These are phyloP conservation scores for Plasmopara muralis DNA, from an alignment of 352 stramenopile species.

Conservation along the genomic window DNA sequence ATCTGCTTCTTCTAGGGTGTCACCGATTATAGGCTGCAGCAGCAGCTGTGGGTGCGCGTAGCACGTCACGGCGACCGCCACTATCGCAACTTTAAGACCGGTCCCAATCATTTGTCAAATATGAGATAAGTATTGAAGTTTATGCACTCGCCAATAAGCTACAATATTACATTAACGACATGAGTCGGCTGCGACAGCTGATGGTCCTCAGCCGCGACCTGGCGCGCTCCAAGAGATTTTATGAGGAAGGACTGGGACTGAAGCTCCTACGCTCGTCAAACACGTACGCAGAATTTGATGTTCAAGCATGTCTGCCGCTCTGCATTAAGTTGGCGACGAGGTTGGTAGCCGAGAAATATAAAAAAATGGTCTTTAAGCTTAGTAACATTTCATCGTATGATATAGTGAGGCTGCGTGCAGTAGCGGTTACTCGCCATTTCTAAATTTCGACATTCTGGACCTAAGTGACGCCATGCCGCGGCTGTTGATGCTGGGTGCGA, in stretches of 20 bases:
- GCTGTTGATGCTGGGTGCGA: constrained; percentile 80
- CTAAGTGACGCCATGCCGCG: constrained; percentile 82
- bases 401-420: constrained; percentile 72
- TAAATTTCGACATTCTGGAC: constrained; percentile 89
- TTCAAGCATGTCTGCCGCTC: constrained; percentile 47
- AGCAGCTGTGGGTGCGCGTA: constrained; percentile 48
- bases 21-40: constrained; percentile 26
- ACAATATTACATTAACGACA: constrained; percentile 1
- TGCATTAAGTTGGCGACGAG: constrained; percentile 80
- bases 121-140: background rate
- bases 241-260: constrained; percentile 74
- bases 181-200: constrained; percentile 71
- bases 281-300: constrained; percentile 80
- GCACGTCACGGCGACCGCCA: constrained; percentile 34
- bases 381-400: background rate
- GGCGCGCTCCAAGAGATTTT: constrained; percentile 74
- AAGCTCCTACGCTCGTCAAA: constrained; percentile 68
- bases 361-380: background rate
- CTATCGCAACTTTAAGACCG: constrained; percentile 33
- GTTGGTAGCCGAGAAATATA: constrained; percentile 16
- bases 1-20: constrained; percentile 24
- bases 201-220: constrained; percentile 83
- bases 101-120: constrained; percentile 18
- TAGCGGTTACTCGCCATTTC: constrained; percentile 84
- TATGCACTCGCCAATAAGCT: background rate